phyloP scores from a whole-genome alignment of 768 basidiomycete genomes.

The Coprinopsis sp. region DNA sequence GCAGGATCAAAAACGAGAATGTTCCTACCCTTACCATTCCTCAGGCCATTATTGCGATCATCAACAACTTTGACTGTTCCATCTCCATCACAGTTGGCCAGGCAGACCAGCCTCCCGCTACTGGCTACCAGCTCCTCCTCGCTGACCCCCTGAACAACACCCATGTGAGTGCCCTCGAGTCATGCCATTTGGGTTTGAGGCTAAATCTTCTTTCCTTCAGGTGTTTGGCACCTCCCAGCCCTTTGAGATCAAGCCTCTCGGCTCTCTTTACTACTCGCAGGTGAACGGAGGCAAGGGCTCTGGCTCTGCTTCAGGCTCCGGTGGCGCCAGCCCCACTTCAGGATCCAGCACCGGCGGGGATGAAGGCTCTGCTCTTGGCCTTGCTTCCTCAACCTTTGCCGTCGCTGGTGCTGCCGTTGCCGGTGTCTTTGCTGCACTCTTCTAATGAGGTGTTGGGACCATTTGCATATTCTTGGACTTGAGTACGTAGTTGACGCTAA shows the following conservation, averaged over 20 bases:
- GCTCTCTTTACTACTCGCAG: conserved; percentile 47
- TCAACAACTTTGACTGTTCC: conserved; percentile 59
- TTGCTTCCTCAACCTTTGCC: too few relatives aligned
- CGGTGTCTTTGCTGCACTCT: conserved; percentile 7
- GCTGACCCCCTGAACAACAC: conserved; percentile 46
- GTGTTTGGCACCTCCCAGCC: conserved; percentile 49
- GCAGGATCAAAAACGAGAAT: conserved; percentile 39
- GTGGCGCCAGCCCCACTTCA: conserved; percentile 15
- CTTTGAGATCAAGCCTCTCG: conserved; percentile 59
- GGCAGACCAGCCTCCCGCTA: conserved; percentile 35
- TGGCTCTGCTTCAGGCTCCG: conserved; percentile 20
- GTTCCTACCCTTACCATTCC: conserved; percentile 32
- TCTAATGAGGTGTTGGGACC: too few relatives aligned
- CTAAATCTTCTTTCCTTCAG: conserved; percentile 25
- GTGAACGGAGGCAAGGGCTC: conserved; percentile 22
- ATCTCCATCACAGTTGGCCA: conserved; percentile 44
- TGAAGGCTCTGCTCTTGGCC: not conserved
- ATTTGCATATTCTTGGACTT: too few relatives aligned
- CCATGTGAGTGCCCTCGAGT: conserved; percentile 39
- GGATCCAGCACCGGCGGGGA: not conserved
- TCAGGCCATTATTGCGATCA: conserved; percentile 42
- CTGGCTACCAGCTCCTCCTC: conserved; percentile 47
- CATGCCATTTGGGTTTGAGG: not conserved
- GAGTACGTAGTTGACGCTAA: too few relatives aligned
- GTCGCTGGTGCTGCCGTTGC: not conserved